Percentiles rank a stretch among this genome's conserved stretches.
phyloP scores from a whole-genome alignment of 176 grass and related monocot genomes.

The Zizania latifolia region DNA sequence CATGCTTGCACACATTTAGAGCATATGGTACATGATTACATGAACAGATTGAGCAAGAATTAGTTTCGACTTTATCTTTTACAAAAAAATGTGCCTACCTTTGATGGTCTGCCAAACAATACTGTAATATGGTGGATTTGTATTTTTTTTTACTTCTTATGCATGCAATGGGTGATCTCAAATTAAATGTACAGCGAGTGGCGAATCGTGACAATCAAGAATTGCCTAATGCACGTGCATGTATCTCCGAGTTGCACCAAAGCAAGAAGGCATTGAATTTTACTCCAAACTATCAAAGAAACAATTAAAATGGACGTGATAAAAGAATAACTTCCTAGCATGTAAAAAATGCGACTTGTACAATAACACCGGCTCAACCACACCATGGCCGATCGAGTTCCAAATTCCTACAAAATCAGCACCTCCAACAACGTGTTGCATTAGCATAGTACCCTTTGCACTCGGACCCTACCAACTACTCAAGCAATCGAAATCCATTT shows the following conservation, averaged over 20 bases:
- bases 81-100: not conserved
- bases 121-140: not conserved
- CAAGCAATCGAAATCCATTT: too few relatives aligned
- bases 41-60: not conserved
- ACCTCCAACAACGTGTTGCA: too few relatives aligned
- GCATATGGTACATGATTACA: not conserved
- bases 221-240: not conserved
- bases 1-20: not conserved
- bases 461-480: too few relatives aligned
- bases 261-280: not conserved
- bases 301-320: not conserved
- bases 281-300: not conserved
- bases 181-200: conserved; percentile 4
- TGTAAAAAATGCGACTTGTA: not conserved
- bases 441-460: too few relatives aligned
- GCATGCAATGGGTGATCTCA: not conserved
- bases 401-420: too few relatives aligned
- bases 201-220: not conserved
- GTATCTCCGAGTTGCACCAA: not conserved
- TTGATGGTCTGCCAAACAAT: conserved; percentile 20
- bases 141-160: not conserved
- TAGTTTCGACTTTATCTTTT: not conserved
- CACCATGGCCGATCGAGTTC: too few relatives aligned
- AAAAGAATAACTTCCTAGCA: not conserved
- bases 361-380: too few relatives aligned